These are phyloP conservation scores for Chalciporus piperatoides DNA, from an alignment of 1,284 basidiomycete species.

Conservation along the genomic window DNA sequence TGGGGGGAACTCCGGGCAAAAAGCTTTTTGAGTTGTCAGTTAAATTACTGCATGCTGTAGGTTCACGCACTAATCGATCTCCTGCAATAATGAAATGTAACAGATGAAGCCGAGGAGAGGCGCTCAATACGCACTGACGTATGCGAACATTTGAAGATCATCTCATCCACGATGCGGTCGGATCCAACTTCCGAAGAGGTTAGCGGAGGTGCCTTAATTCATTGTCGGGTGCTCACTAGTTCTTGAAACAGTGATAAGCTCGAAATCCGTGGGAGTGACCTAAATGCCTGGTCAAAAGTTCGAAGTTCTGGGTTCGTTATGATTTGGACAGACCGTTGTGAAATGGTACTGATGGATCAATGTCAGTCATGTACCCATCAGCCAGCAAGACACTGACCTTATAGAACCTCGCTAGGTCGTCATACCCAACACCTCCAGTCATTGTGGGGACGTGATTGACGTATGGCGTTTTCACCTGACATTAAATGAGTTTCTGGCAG, in stretches of 20 bases:
- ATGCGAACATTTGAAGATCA: constrained; percentile 46
- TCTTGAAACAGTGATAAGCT: constrained; percentile 42
- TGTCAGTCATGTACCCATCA: constrained; percentile 1
- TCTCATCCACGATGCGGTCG: constrained; percentile 45
- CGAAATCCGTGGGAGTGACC: constrained; percentile 42
- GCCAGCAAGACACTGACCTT: constrained; percentile 29
- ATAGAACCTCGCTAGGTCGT: constrained; percentile 43
- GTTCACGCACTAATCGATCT: constrained; percentile 43
- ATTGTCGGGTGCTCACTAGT: constrained; percentile 32
- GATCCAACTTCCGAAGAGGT: constrained; percentile 36
- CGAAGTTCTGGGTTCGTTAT: not conserved
- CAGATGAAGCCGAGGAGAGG: constrained; percentile 5
- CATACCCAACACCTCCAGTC: constrained; percentile 43
- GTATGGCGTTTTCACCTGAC: constrained; percentile 43
- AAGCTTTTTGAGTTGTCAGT: constrained; percentile 23
- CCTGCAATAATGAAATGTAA: constrained; percentile 25
- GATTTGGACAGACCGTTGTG: constrained; percentile 30
- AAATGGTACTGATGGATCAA: constrained; percentile 38
- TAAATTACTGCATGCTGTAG: not conserved
- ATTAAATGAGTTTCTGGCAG: not conserved
- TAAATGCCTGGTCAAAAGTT: constrained; percentile 14
- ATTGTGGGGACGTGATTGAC: constrained; percentile 48
- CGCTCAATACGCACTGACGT: constrained; percentile 33
- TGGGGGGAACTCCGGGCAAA: constrained; percentile 46
- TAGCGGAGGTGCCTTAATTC: constrained; percentile 1